Evolutionary conservation across 208 protist genomes (phyloP).

Genomic region (Blastocrithidia nonstop): DNA sequence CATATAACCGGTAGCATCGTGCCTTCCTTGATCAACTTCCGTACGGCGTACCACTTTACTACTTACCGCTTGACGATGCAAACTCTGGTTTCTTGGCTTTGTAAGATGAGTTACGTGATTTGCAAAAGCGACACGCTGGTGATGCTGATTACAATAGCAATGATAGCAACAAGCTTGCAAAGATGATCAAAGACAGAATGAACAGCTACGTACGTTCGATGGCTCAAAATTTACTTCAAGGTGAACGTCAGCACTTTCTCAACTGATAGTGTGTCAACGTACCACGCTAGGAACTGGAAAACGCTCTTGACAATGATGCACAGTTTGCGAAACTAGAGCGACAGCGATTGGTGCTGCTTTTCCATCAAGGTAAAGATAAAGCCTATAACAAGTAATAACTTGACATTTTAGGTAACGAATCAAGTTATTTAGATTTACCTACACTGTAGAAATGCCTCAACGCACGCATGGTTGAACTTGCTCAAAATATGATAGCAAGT

Average conservation of each 20-base stretch:
- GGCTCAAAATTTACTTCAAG: slow-evolving; percentile 27
- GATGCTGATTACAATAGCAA: background rate
- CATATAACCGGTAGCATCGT: background rate
- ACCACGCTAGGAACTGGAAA: slow-evolving; percentile 17
- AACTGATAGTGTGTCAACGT: slow-evolving; percentile 55
- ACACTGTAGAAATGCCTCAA: background rate
- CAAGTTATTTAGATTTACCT: slow-evolving; percentile 8
- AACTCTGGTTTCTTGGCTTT: slow-evolving; percentile 19
- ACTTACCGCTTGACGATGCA: slow-evolving; percentile 23
- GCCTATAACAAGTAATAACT: slow-evolving; percentile 27
- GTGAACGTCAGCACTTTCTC: slow-evolving; percentile 40
- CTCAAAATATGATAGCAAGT: slow-evolving; percentile 20
- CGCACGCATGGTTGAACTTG: slow-evolving; percentile 33
- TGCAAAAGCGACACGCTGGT: background rate
- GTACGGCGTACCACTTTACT: slow-evolving; percentile 8
- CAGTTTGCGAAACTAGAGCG: slow-evolving; percentile 37
- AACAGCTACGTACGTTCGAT: slow-evolving; percentile 41
- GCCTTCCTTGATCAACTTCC: background rate
- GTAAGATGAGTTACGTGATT: background rate
- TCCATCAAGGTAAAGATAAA: slow-evolving; percentile 22
- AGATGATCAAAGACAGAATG: slow-evolving; percentile 35
- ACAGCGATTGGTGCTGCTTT: slow-evolving; percentile 42
- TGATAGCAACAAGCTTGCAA: background rate
- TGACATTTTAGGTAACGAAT: slow-evolving; percentile 45
- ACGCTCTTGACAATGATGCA: slow-evolving; percentile 31